Evolutionary conservation across 2,329 filamentous ascomycete species (phyloP).

Genomic region (Leptodontidium sp.): DNA sequence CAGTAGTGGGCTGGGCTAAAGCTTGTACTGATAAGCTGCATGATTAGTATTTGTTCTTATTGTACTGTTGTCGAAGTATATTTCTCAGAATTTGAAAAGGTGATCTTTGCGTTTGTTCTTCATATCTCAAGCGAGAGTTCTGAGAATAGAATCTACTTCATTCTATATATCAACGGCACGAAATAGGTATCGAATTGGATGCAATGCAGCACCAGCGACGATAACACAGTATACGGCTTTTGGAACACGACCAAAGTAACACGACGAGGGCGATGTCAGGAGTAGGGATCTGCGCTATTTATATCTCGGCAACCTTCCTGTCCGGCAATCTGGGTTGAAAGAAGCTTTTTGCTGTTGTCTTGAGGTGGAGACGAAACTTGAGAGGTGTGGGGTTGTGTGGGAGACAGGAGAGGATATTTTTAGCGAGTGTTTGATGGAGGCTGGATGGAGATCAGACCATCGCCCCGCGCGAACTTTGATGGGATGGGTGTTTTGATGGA

Average conservation of each 20-base stretch:
- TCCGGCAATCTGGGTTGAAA: background rate
- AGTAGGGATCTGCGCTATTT: background rate
- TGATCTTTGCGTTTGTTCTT: background rate
- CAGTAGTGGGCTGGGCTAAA: background rate
- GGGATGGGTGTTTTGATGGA: background rate
- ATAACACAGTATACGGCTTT: too few relatives aligned
- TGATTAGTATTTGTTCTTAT: background rate
- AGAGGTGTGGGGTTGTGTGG: slow-evolving; percentile 1
- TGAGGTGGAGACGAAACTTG: slow-evolving; percentile 8
- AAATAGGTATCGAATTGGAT: background rate
- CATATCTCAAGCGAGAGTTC: background rate
- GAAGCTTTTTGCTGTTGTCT: background rate
- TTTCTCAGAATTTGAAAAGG: too few relatives aligned
- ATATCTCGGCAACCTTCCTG: slow-evolving; percentile 3
- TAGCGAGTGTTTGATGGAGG: background rate
- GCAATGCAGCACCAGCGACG: too few relatives aligned
- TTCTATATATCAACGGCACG: background rate
- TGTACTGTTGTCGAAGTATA: too few relatives aligned
- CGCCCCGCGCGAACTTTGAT: background rate
- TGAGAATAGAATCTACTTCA: background rate
- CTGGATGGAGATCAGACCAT: too few relatives aligned
- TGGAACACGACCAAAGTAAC: too few relatives aligned
- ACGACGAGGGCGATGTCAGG: background rate
- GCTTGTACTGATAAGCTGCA: background rate
- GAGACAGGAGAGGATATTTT: slow-evolving; percentile 1